phyloP scores from a whole-genome alignment of 2,329 filamentous ascomycete species.

The Diaporthe amygdali region DNA sequence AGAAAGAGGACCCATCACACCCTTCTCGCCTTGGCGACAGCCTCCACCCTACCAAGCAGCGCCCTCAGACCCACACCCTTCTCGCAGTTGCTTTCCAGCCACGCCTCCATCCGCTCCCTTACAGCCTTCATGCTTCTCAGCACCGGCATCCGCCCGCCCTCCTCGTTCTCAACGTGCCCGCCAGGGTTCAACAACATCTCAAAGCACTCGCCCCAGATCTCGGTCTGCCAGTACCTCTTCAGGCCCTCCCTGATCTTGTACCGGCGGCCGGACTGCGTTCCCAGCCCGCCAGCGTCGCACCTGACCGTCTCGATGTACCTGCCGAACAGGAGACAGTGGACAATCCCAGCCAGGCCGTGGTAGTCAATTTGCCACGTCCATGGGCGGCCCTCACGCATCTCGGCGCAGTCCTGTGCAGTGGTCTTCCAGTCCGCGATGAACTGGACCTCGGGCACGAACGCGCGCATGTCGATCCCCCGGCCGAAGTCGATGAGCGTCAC shows the following conservation, averaged over 20 bases:
- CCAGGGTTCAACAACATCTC: constrained; percentile 85
- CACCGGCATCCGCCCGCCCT: constrained; percentile 73
- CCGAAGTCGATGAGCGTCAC: constrained; percentile 93
- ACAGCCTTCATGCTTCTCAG: constrained; percentile 70
- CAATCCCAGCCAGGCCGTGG: constrained; percentile 85
- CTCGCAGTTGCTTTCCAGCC: constrained; percentile 83
- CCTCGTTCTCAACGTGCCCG: constrained; percentile 64
- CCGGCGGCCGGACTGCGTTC: constrained; percentile 61
- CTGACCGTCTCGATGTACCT: constrained; percentile 87
- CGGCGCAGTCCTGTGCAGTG: constrained; percentile 83
- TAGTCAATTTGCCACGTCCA: constrained; percentile 99
- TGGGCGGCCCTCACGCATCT: constrained; percentile 91
- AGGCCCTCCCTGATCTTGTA: constrained; percentile 83
- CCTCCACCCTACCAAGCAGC: constrained; percentile 69
- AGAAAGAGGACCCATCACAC: constrained; percentile 21
- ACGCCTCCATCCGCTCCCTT: constrained; percentile 81
- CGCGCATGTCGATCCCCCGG: constrained; percentile 89
- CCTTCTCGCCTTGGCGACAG: constrained; percentile 43
- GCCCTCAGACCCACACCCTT: constrained; percentile 77
- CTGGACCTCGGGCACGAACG: constrained; percentile 76
- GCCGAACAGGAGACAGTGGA: constrained; percentile 90
- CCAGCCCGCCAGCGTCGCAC: constrained; percentile 58
- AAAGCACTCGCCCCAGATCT: constrained; percentile 86
- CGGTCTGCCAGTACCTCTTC: constrained; percentile 96
- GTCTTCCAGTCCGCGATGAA: constrained; percentile 98